A percentile compares a stretch with the other conserved stretches of the same genome.
phyloP scores from a whole-genome alignment of 2,329 filamentous ascomycete genomes.

The Metarhizium rileyi region DNA sequence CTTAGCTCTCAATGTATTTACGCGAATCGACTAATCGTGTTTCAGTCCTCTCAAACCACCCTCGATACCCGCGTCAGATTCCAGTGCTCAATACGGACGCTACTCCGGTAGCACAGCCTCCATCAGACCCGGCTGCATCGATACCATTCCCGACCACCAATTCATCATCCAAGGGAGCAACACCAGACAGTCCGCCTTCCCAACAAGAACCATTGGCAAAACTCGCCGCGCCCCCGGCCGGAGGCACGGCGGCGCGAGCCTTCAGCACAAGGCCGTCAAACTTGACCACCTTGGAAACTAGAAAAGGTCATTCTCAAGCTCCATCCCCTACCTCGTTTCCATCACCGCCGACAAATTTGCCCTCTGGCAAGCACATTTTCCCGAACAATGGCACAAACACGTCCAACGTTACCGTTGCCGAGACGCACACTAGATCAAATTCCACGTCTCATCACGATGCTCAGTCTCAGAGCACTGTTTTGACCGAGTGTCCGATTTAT shows the following conservation, averaged over 20 bases:
- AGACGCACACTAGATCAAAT: too few relatives aligned
- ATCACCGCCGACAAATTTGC: background rate
- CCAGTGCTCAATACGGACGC: background rate
- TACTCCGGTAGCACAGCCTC: background rate
- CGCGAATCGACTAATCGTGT: background rate
- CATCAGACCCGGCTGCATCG: background rate
- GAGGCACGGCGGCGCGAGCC: conserved; percentile 53
- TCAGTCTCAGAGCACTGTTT: conserved; percentile 2
- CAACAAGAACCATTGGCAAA: background rate
- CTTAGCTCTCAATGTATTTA: too few relatives aligned
- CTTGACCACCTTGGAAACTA: background rate
- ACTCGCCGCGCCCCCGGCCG: conserved; percentile 44
- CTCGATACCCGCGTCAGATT: background rate
- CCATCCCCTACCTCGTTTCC: background rate
- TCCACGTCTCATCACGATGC: too few relatives aligned
- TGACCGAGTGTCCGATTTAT: conserved; percentile 3
- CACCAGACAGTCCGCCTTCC: background rate
- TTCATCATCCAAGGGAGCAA: background rate
- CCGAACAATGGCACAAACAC: too few relatives aligned
- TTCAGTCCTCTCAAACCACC: background rate
- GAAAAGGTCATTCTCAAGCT: background rate
- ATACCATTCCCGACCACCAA: background rate
- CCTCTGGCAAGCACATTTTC: too few relatives aligned
- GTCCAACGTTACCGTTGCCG: too few relatives aligned
- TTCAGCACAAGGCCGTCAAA: too few relatives aligned